These are phyloP conservation scores for Castanospermum australe DNA, from an alignment of 306 rosid species.

Conservation along the genomic window DNA sequence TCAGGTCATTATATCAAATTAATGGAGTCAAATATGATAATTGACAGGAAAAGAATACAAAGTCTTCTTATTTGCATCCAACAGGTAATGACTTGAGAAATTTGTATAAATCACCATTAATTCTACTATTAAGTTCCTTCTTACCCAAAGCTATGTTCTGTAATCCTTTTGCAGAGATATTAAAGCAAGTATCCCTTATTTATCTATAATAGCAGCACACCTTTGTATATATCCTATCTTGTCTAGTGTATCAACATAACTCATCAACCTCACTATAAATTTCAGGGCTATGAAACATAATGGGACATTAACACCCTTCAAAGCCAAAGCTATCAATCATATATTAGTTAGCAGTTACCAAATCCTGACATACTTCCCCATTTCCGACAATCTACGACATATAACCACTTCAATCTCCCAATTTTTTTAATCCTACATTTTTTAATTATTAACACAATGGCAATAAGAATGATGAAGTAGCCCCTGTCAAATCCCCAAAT, in stretches of 20 bases:
- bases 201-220: not conserved
- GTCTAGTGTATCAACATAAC: not conserved
- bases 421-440: too few species aligned
- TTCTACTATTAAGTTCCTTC: not conserved
- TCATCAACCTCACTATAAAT: not conserved
- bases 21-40: not conserved
- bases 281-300: not conserved
- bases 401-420: not conserved
- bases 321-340: not conserved
- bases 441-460: not conserved
- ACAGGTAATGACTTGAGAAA: not conserved
- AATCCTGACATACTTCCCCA: not conserved
- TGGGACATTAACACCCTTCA: not conserved
- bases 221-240: not conserved
- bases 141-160: not conserved
- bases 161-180: not conserved
- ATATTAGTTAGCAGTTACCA: not conserved
- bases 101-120: not conserved
- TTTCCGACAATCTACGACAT: constrained; percentile 1
- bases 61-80: not conserved
- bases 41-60: not conserved
- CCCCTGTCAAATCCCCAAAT: not conserved
- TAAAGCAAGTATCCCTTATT: not conserved
- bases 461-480: not conserved
- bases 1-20: not conserved